A percentile compares a stretch with the other conserved stretches of the same genome.
These are phyloP conservation scores for Colletotrichum tamarilloi DNA, from an alignment of 2,329 filamentous ascomycete species.

Conservation along the genomic window DNA sequence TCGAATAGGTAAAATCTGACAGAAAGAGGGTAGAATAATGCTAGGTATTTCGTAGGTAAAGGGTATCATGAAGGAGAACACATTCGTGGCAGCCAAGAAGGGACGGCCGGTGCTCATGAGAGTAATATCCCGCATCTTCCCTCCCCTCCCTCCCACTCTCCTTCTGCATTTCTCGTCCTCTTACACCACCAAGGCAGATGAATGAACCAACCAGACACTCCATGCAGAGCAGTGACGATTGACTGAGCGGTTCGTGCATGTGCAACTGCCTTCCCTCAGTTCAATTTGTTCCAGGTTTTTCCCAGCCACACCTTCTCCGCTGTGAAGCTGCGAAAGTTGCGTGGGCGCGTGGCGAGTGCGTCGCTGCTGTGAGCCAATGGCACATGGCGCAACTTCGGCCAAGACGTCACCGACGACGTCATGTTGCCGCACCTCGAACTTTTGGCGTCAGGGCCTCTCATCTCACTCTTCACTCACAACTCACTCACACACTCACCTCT, in stretches of 20 bases:
- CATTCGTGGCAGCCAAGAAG: too few relatives aligned
- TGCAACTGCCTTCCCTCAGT: neutral
- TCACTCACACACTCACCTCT: neutral
- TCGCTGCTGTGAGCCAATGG: conserved; percentile 28
- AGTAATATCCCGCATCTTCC: conserved; percentile 7
- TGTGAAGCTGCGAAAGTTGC: neutral
- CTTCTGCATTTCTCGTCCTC: neutral
- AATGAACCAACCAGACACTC: neutral
- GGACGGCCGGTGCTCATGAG: neutral
- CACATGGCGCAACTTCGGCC: neutral
- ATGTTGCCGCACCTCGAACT: conserved; percentile 10
- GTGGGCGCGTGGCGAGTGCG: conserved; percentile 33
- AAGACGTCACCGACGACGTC: conserved; percentile 37
- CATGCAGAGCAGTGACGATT: conserved; percentile 24
- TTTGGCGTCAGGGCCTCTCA: neutral
- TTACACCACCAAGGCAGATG: neutral
- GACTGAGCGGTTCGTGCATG: conserved; percentile 25
- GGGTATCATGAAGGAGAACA: neutral
- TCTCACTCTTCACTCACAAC: neutral
- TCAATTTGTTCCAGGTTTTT: conserved; percentile 27
- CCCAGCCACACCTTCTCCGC: conserved; percentile 32
- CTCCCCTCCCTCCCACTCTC: neutral
- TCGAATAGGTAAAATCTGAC: neutral
- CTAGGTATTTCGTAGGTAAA: neutral
- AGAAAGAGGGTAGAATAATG: neutral